Evolutionary conservation across 2,329 filamentous ascomycete species (phyloP).

Genomic region (Sarocladium brachiariae): DNA sequence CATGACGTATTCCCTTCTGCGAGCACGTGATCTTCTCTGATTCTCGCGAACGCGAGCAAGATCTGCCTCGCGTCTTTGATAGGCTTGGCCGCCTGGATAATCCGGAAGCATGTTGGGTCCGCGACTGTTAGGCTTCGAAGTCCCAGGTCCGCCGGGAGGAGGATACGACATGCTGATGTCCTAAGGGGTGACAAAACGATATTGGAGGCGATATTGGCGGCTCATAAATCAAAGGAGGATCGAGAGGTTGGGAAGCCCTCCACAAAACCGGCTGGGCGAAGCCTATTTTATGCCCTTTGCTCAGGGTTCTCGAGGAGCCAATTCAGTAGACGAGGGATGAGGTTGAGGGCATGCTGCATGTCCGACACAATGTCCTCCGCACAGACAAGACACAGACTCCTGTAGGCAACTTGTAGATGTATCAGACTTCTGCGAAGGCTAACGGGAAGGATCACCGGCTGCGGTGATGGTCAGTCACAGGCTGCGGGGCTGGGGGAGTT

Average conservation of each 20-base stretch:
- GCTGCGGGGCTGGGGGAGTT: not conserved
- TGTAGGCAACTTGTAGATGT: not conserved
- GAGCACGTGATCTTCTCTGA: constrained; percentile 67
- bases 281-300: too few relatives aligned
- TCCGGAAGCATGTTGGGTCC: not conserved
- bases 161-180: constrained; percentile 3
- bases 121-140: not conserved
- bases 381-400: not conserved
- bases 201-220: too few relatives aligned
- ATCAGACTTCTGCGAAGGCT: not conserved
- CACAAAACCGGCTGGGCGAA: too few relatives aligned
- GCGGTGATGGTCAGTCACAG: not conserved
- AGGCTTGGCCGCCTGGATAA: not conserved
- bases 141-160: not conserved
- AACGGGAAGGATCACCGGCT: not conserved
- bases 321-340: too few relatives aligned
- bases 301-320: too few relatives aligned
- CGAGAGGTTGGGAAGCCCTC: too few relatives aligned
- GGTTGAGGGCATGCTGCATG: not conserved
- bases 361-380: not conserved
- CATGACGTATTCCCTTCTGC: constrained; percentile 63
- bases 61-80: constrained; percentile 22
- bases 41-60: constrained; percentile 63
- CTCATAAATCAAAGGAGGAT: too few relatives aligned
- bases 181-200: too few relatives aligned